Evolutionary conservation across 345 rosid species (phyloP), one percentile per base, ranked within the genome.

Genomic region (Populus tremula): DNA sequence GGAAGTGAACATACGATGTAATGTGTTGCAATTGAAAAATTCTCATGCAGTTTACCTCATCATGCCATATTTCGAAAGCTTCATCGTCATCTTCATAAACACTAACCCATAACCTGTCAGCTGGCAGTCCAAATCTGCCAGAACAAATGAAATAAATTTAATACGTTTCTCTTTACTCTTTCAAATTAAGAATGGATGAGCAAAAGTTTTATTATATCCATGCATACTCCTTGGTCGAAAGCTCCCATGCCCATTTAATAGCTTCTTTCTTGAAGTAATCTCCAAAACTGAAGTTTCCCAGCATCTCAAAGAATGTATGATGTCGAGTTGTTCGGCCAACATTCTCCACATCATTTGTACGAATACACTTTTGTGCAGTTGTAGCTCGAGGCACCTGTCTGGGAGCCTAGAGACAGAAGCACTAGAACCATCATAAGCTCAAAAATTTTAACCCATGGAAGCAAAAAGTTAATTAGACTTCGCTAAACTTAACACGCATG

Each of bases 281-380:
- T 65, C 99, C 99, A 41, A 95, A 93, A 77, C 97, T 93, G 82
- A 95, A 95, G 85, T 95, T 95, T 70, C 99, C 97, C 25, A 95
- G 93, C 99, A 95, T 95, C 89, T 93, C 99, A 84, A 95, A 95
- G 82, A 95, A 93, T 13, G 98, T 93, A 54, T 95, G 99, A 71
- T 95, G 98, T 45, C 98, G 86, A 17, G 98, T 75, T 49, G 99
- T 95, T 82, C 77, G 86, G 18, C 99, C 98, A 80, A 95, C 99
- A 87, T 95, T 95, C 85, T 93, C 99, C 83, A 95, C 85, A 18
- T 95, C 99, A 74, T 95, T 95, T 47, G 99, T 95, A 23, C 97
- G 95, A 70, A 93, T 91, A 84, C 98, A 95, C 82, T 87, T 93
- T 77, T 93, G 99, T 75, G 99, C 83, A 39, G 99, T 95, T 59